Percentiles rank a stretch among this genome's conserved stretches.
These are phyloP conservation scores for Zygotorulaspora mrakii DNA, from an alignment of 1,139 yeast genomes.

Conservation along the genomic window DNA sequence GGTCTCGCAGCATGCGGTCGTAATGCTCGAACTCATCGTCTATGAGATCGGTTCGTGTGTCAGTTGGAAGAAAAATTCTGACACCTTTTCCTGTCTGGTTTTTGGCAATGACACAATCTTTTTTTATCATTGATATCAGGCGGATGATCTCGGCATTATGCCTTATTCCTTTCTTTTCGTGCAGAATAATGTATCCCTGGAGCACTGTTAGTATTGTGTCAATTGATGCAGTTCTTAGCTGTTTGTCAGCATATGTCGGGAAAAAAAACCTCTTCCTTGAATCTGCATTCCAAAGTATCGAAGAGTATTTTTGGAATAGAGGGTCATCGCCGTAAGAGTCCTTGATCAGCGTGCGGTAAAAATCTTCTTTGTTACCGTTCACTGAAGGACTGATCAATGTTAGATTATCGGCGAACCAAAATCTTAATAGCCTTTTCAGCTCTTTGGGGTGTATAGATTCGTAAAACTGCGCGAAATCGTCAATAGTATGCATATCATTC, in stretches of 20 bases:
- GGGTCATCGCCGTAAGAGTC: slow-evolving; percentile 21
- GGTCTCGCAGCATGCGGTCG: slow-evolving; percentile 7
- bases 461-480: slow-evolving; percentile 28
- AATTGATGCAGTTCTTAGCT: slow-evolving; percentile 15
- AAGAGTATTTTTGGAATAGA: slow-evolving; percentile 23
- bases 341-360: slow-evolving; percentile 22
- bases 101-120: slow-evolving; percentile 18
- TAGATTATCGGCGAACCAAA: slow-evolving; percentile 31
- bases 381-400: slow-evolving; percentile 14
- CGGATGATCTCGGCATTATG: slow-evolving; percentile 20
- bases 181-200: slow-evolving; percentile 17
- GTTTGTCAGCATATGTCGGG: slow-evolving; percentile 8
- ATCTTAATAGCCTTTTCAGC: slow-evolving; percentile 22
- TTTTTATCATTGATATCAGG: slow-evolving; percentile 25
- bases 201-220: slow-evolving; percentile 18
- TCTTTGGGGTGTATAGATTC: slow-evolving; percentile 15
- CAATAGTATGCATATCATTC: slow-evolving; percentile 22
- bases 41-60: slow-evolving; percentile 7
- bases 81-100: slow-evolving; percentile 11
- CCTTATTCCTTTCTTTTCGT: slow-evolving; percentile 12
- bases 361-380: slow-evolving; percentile 17
- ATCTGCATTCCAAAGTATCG: slow-evolving; percentile 24
- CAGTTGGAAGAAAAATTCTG: slow-evolving; percentile 20
- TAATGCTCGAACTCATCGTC: slow-evolving; percentile 1
- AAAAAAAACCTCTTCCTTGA: slow-evolving; percentile 17